Percentiles rank a stretch among this genome's conserved stretches.
phyloP scores from a whole-genome alignment of 495 filamentous ascomycete species.

The Parathielavia appendiculata region DNA sequence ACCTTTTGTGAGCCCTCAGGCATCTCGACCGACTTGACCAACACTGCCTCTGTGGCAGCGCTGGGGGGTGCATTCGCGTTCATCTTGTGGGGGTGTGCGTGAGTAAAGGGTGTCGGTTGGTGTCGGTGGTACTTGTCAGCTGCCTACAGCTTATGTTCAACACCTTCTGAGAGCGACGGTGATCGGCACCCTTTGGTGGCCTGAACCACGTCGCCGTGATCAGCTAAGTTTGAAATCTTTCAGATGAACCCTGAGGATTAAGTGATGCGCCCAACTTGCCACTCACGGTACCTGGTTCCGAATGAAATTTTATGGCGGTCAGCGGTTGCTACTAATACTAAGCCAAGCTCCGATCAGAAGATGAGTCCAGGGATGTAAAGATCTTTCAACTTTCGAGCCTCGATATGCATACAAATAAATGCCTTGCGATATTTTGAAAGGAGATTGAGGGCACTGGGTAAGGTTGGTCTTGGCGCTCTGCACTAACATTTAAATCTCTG shows the following conservation, averaged over 20 bases:
- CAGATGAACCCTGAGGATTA: neutral
- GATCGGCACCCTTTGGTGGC: neutral
- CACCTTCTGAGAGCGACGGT: too few relatives aligned
- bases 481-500: conserved; percentile 30
- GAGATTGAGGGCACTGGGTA: neutral
- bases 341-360: too few relatives aligned
- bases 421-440: neutral
- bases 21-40: conserved; percentile 81
- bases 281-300: too few relatives aligned
- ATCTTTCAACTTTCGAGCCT: neutral
- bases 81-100: conserved; percentile 19
- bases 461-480: neutral
- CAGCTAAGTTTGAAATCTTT: neutral
- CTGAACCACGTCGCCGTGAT: neutral
- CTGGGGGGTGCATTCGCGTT: conserved; percentile 49
- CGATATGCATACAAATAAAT: neutral
- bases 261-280: neutral
- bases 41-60: conserved; percentile 73
- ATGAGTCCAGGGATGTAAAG: too few relatives aligned
- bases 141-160: too few relatives aligned
- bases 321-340: too few relatives aligned
- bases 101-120: neutral
- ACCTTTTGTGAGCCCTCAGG: conserved; percentile 68
- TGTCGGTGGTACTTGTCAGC: neutral
- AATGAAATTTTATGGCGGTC: too few relatives aligned